phyloP scores from a whole-genome alignment of 2,329 filamentous ascomycete genomes.

The Pseudonectria foliicola region DNA sequence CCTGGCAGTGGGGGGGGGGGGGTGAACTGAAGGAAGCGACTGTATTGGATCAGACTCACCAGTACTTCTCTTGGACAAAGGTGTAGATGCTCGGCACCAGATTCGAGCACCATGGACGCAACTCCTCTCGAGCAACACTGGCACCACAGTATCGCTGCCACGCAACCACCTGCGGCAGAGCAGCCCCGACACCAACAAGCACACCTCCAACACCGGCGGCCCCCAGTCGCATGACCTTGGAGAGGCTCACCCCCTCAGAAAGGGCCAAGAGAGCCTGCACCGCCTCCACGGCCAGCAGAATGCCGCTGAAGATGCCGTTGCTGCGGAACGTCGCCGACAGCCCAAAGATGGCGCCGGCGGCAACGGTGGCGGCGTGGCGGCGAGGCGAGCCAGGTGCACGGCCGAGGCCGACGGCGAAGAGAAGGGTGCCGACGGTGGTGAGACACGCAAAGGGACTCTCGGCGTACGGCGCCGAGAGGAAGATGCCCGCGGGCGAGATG shows the following conservation, averaged over 20 bases:
- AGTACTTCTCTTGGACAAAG: constrained; percentile 85
- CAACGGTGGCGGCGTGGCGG: constrained; percentile 47
- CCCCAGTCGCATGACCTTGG: constrained; percentile 44
- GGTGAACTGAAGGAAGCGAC: constrained; percentile 1
- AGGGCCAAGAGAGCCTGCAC: constrained; percentile 30
- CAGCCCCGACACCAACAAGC: constrained; percentile 58
- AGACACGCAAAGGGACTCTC: constrained; percentile 75
- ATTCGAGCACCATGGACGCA: constrained; percentile 67
- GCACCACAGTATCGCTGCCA: constrained; percentile 62
- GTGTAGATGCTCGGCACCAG: constrained; percentile 80
- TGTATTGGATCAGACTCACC: constrained; percentile 50
- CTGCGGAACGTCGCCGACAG: constrained; percentile 67
- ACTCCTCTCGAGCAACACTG: constrained; percentile 17
- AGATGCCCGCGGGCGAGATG: constrained; percentile 80
- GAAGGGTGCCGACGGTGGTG: constrained; percentile 64
- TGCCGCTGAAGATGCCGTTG: constrained; percentile 79
- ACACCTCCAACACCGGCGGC: constrained; percentile 60
- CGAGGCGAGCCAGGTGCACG: constrained; percentile 16
- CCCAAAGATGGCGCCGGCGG: constrained; percentile 63
- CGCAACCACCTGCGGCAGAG: constrained; percentile 67
- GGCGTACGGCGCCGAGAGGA: constrained; percentile 78
- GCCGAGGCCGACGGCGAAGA: constrained; percentile 50
- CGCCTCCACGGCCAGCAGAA: constrained; percentile 62
- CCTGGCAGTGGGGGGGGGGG: too few relatives aligned
- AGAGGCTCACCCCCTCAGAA: constrained; percentile 20